A percentile compares a stretch with the other conserved stretches of the same genome.
Conservation (phyloP, 192 early-diverging fungal species). For the Entomortierella chlamydospora region DNA sequence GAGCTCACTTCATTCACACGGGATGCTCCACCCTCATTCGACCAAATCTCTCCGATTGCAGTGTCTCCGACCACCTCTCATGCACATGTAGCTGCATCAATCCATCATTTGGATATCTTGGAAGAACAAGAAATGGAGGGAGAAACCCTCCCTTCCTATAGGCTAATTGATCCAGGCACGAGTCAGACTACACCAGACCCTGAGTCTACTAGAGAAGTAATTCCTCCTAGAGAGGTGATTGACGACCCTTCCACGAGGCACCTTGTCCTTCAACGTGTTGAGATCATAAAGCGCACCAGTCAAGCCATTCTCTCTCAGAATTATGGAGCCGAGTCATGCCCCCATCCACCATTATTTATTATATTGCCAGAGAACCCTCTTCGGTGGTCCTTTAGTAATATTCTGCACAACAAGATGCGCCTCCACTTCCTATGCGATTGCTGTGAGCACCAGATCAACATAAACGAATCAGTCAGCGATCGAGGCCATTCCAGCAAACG, state of each 20-base stretch:
- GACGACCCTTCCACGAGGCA: conserved; percentile 33
- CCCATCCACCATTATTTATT: conserved; percentile 38
- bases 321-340: conserved; percentile 30
- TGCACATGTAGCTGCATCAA: too few species aligned
- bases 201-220: background rate
- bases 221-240: background rate
- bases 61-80: too few species aligned
- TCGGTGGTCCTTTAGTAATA: conserved; percentile 31
- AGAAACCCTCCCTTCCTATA: conserved; percentile 4
- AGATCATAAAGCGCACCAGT: conserved; percentile 19
- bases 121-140: conserved; percentile 11
- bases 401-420: conserved; percentile 50
- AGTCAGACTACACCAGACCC: background rate
- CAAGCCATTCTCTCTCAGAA: conserved; percentile 26
- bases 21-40: background rate
- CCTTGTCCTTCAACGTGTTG: conserved; percentile 21
- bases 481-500: background rate
- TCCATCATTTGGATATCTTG: background rate
- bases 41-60: background rate
- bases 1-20: background rate
- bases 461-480: background rate
- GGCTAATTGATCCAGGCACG: background rate
- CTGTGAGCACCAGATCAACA: conserved; percentile 22
- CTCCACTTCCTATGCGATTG: conserved; percentile 43
- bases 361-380: conserved; percentile 35